These are phyloP conservation scores for Globisporangium paddicum DNA, from an alignment of 352 stramenopile species.

Conservation along the genomic window DNA sequence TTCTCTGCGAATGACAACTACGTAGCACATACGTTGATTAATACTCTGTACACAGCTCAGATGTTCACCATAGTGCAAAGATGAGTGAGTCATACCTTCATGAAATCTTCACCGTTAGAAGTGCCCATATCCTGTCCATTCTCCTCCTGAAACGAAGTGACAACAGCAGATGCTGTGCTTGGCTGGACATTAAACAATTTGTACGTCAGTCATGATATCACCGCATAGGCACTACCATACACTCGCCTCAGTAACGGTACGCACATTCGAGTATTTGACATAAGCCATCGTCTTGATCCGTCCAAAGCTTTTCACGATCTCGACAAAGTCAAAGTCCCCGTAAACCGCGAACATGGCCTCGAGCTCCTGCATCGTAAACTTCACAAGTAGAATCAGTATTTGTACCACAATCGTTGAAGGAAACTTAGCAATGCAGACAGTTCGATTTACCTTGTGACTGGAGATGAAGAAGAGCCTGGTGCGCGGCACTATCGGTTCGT, in stretches of 20 bases:
- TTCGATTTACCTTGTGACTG: slow-evolving; percentile 59
- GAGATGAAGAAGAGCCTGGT: slow-evolving; percentile 70
- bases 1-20: slow-evolving; percentile 50
- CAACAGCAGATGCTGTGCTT: slow-evolving; percentile 38
- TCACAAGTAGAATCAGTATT: background rate
- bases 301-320: slow-evolving; percentile 72
- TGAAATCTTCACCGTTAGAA: slow-evolving; percentile 31
- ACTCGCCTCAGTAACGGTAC: too few species aligned
- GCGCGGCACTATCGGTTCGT: background rate
- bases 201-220: too few species aligned
- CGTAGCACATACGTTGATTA: too few species aligned
- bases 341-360: slow-evolving; percentile 83
- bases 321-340: slow-evolving; percentile 61
- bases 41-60: too few species aligned
- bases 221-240: too few species aligned
- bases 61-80: too few species aligned
- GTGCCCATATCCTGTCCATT: slow-evolving; percentile 15
- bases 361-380: slow-evolving; percentile 79
- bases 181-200: too few species aligned
- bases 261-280: slow-evolving; percentile 60
- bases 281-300: slow-evolving; percentile 87
- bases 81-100: slow-evolving; percentile 30
- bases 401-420: too few species aligned
- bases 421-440: too few species aligned
- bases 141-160: slow-evolving; percentile 52